Percentiles rank a stretch among this genome's conserved stretches.
Evolutionary conservation across 768 basidiomycete genomes (phyloP).

Genomic region (Fomitopsis pulvina): DNA sequence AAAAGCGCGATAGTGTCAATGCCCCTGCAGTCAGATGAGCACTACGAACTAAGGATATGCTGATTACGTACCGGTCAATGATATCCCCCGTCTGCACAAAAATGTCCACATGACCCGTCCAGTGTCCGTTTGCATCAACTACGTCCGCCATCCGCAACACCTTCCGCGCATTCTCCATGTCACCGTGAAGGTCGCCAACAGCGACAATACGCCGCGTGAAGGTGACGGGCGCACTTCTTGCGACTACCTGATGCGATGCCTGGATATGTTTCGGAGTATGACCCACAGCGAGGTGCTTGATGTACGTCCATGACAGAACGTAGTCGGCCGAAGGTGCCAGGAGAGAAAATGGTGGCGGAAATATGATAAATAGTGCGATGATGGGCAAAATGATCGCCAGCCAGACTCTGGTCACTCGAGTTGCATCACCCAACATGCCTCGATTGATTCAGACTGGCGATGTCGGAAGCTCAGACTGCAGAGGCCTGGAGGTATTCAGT

Average conservation of each 20-base stretch:
- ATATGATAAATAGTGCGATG: background rate
- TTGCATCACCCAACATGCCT: too few species aligned
- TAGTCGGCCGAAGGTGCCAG: slow-evolving; percentile 14
- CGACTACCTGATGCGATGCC: background rate
- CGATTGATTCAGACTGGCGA: too few species aligned
- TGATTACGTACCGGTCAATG: too few species aligned
- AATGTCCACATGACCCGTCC: slow-evolving; percentile 78
- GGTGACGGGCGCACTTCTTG: slow-evolving; percentile 10
- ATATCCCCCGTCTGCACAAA: slow-evolving; percentile 98
- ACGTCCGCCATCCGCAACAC: slow-evolving; percentile 81
- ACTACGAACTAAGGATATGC: too few species aligned
- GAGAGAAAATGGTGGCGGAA: slow-evolving; percentile 12
- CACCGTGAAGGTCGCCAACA: slow-evolving; percentile 91
- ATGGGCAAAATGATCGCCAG: background rate
- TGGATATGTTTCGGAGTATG: background rate
- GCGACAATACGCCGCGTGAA: slow-evolving; percentile 61
- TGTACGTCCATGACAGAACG: slow-evolving; percentile 18
- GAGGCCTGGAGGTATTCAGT: too few species aligned
- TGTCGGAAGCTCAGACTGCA: too few species aligned
- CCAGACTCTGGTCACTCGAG: too few species aligned
- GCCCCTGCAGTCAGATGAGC: slow-evolving; percentile 48
- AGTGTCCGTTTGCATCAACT: slow-evolving; percentile 62
- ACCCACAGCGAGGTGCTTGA: slow-evolving; percentile 16
- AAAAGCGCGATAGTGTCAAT: slow-evolving; percentile 88
- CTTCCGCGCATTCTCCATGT: slow-evolving; percentile 68